phyloP scores from a whole-genome alignment of 169 alveolate genomes.

The Plasmodium yoelii region DNA sequence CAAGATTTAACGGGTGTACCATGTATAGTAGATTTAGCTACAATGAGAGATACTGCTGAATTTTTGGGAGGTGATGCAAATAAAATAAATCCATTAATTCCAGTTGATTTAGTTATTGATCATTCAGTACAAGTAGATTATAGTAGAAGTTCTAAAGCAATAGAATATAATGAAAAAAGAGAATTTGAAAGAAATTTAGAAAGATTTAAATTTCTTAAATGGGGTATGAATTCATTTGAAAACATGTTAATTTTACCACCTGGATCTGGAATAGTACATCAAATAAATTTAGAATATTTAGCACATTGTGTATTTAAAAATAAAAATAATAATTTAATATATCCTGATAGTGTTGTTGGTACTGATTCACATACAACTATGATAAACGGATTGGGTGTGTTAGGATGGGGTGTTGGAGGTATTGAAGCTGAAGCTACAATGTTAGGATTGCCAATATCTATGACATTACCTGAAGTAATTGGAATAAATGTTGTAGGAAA shows the following conservation, averaged over 20 bases:
- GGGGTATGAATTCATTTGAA: constrained; percentile 97
- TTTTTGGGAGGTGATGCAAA: constrained; percentile 93
- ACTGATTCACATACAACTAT: constrained; percentile 98
- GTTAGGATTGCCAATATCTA: constrained; percentile 97
- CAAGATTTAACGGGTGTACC: constrained; percentile 98
- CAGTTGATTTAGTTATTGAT: constrained; percentile 96
- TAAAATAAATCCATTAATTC: constrained; percentile 94
- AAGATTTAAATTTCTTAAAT: constrained; percentile 94
- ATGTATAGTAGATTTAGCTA: constrained; percentile 96
- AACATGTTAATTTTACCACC: constrained; percentile 97
- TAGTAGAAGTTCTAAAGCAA: constrained; percentile 91
- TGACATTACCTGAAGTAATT: constrained; percentile 97
- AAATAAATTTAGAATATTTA: constrained; percentile 91
- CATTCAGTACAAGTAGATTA: constrained; percentile 97
- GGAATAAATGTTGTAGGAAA: constrained; percentile 95
- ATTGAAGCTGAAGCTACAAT: constrained; percentile 99
- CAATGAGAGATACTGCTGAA: constrained; percentile 97
- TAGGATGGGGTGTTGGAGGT: constrained; percentile 98
- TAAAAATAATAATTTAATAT: constrained; percentile 84
- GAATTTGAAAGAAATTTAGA: constrained; percentile 94
- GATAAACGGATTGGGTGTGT: constrained; percentile 97
- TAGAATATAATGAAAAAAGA: constrained; percentile 92
- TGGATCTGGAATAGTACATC: constrained; percentile 97
- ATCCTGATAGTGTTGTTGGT: constrained; percentile 97
- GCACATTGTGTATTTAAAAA: constrained; percentile 87